Evolutionary conservation across 1,284 basidiomycete genomes (phyloP).

Genomic region (Cryptococcus sp.): DNA sequence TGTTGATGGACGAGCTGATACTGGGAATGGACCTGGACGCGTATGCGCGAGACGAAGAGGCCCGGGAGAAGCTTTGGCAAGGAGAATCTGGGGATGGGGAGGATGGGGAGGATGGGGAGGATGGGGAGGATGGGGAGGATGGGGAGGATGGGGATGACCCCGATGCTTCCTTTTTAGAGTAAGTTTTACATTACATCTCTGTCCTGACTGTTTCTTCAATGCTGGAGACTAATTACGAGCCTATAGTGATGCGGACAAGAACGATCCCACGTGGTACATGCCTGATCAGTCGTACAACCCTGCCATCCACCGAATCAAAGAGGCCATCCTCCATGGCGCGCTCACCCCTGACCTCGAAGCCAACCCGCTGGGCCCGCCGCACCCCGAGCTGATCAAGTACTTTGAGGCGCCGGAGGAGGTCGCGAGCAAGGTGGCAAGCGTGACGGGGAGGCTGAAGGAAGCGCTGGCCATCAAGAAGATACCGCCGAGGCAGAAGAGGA

Average conservation of each 20-base stretch:
- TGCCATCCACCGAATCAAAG: constrained; percentile 82
- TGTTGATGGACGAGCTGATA: constrained; percentile 81
- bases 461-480: constrained; percentile 65
- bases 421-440: constrained; percentile 58
- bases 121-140: constrained; percentile 18
- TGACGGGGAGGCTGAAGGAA: constrained; percentile 62
- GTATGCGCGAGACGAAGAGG: constrained; percentile 46
- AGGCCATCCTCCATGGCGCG: constrained; percentile 85
- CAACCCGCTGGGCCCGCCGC: constrained; percentile 75
- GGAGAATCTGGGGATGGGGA: constrained; percentile 3
- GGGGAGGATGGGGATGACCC: constrained; percentile 23
- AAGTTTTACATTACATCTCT: constrained; percentile 1
- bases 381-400: constrained; percentile 77
- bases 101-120: constrained; percentile 5
- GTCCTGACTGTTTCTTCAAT: too few relatives aligned
- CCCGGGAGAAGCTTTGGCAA: constrained; percentile 12
- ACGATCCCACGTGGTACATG: constrained; percentile 71
- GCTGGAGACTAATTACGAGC: too few relatives aligned
- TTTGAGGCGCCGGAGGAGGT: constrained; percentile 71
- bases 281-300: constrained; percentile 78
- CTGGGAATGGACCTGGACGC: constrained; percentile 74
- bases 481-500: constrained; percentile 54
- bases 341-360: constrained; percentile 67
- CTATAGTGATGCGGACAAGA: constrained; percentile 2
- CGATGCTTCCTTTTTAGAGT: constrained; percentile 14